These are phyloP conservation scores for Otatea glauca DNA, from an alignment of 176 grass and related monocot genomes.

Conservation along the genomic window DNA sequence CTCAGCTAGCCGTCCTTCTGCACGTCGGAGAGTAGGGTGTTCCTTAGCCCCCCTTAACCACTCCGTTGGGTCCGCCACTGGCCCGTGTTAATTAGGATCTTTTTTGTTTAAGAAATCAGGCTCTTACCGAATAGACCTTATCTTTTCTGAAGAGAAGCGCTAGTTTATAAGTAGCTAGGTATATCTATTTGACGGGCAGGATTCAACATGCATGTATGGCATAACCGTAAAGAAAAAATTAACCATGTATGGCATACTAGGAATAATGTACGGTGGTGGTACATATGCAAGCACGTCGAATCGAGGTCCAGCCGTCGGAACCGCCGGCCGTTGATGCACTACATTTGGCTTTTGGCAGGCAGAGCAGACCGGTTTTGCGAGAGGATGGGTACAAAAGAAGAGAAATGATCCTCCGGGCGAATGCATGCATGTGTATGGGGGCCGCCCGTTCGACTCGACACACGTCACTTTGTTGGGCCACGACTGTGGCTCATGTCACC, in stretches of 20 bases:
- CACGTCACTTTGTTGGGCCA: constrained; percentile 47
- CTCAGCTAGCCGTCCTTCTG: too few species aligned
- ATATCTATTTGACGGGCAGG: too few species aligned
- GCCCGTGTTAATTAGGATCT: too few species aligned
- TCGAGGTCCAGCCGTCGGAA: constrained; percentile 14
- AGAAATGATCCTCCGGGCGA: neutral
- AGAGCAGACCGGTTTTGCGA: constrained; percentile 13
- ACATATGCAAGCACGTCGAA: neutral
- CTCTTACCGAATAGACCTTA: too few species aligned
- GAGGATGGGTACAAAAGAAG: neutral
- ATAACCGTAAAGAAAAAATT: too few species aligned
- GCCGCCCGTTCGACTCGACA: constrained; percentile 18
- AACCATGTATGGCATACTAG: neutral
- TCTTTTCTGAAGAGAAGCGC: too few species aligned
- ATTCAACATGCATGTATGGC: too few species aligned
- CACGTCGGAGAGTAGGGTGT: too few species aligned
- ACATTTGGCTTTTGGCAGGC: constrained; percentile 36
- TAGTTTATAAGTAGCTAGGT: too few species aligned
- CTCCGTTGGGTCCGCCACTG: too few species aligned
- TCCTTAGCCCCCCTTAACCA: too few species aligned
- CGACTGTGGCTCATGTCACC: constrained; percentile 64
- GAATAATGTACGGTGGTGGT: neutral
- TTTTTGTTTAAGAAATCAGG: too few species aligned
- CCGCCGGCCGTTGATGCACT: constrained; percentile 34
- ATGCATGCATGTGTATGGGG: constrained; percentile 40